Percentiles rank a stretch among this genome's conserved stretches.
Conservation (phyloP, 2,329 filamentous ascomycete species). For the Paracoccidioides brasiliensis region DNA sequence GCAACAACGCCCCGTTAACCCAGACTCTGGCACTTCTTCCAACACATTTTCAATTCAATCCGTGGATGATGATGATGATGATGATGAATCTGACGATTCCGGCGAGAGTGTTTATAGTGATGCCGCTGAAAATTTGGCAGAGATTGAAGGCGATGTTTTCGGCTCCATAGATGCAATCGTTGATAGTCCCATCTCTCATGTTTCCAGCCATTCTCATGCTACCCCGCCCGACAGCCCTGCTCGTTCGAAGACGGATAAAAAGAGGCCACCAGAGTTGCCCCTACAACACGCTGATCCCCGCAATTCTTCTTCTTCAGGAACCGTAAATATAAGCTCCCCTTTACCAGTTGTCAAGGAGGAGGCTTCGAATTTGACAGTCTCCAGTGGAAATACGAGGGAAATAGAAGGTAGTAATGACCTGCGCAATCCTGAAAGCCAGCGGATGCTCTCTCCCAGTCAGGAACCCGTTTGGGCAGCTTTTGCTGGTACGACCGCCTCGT, state of each 20-base stretch:
- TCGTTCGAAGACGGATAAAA: background rate
- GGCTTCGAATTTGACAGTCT: background rate
- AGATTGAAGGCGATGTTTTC: slow-evolving; percentile 31
- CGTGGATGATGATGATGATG: slow-evolving; percentile 16
- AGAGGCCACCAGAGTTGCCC: background rate
- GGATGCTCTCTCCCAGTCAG: background rate
- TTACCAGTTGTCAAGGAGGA: background rate
- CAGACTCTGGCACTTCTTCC: background rate
- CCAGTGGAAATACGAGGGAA: background rate
- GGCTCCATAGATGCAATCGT: slow-evolving; percentile 40
- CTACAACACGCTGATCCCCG: background rate
- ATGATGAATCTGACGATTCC: slow-evolving; percentile 28
- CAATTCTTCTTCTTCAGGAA: background rate
- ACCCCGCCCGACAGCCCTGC: background rate
- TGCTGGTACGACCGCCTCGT: background rate
- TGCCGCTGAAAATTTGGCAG: slow-evolving; percentile 27
- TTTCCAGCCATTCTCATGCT: background rate
- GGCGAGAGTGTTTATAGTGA: slow-evolving; percentile 37
- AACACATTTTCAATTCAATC: slow-evolving; percentile 6
- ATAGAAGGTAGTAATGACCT: background rate
- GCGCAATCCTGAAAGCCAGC: background rate
- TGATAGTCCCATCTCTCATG: slow-evolving; percentile 3
- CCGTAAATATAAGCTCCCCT: background rate
- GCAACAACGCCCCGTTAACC: background rate
- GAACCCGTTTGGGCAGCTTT: no score